phyloP scores from a whole-genome alignment of 352 stramenopile genomes.

The Peronospora farinosa region DNA sequence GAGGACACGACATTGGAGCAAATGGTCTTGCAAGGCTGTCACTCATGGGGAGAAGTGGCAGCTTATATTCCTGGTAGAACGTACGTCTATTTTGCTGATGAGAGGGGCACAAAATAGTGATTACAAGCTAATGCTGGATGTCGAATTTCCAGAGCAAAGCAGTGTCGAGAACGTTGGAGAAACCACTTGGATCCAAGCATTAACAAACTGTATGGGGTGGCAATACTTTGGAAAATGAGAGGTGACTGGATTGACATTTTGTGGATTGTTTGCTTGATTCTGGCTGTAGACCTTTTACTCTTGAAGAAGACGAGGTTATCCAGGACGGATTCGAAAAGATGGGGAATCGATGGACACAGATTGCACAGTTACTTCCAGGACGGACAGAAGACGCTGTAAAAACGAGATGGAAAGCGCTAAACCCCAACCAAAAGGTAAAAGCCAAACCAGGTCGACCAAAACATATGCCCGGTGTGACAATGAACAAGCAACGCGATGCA shows the following conservation, averaged over 20 bases:
- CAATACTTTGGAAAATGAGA: neutral
- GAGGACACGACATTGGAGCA: slow-evolving; percentile 86
- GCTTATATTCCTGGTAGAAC: slow-evolving; percentile 54
- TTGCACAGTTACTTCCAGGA: slow-evolving; percentile 79
- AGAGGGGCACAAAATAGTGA: neutral
- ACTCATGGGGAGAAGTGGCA: slow-evolving; percentile 64
- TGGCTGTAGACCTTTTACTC: slow-evolving; percentile 58
- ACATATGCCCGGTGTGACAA: slow-evolving; percentile 46
- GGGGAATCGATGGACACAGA: slow-evolving; percentile 94
- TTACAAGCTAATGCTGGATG: slow-evolving; percentile 26
- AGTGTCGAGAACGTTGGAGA: slow-evolving; percentile 93
- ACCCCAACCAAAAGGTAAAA: slow-evolving; percentile 56
- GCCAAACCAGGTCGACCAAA: slow-evolving; percentile 55
- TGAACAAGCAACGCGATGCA: slow-evolving; percentile 38
- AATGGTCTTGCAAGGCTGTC: slow-evolving; percentile 68
- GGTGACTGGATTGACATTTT: neutral
- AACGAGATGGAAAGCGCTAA: slow-evolving; percentile 70
- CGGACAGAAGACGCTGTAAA: slow-evolving; percentile 87
- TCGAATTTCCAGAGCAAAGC: slow-evolving; percentile 70
- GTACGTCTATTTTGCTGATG: slow-evolving; percentile 17
- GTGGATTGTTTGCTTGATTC: slow-evolving; percentile 2
- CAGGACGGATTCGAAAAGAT: slow-evolving; percentile 86
- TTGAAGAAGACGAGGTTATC: slow-evolving; percentile 91
- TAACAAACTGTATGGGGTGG: slow-evolving; percentile 57
- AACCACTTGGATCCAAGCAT: slow-evolving; percentile 94